phyloP scores from a whole-genome alignment of 2,329 filamentous ascomycete species.

The Fusarium subglutinans region DNA sequence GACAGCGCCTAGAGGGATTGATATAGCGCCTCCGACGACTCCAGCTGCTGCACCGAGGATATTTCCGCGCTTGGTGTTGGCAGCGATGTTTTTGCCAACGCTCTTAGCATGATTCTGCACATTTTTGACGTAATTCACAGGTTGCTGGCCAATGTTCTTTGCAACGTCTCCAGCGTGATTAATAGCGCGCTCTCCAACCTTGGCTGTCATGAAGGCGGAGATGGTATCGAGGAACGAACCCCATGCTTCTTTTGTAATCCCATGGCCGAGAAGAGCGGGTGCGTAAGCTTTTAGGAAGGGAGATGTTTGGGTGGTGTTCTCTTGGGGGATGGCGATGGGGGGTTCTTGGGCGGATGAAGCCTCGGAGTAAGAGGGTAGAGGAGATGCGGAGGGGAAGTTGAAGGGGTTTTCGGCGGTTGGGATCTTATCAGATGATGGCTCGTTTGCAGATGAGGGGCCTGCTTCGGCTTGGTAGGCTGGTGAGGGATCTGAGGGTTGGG shows the following conservation, averaged over 20 bases:
- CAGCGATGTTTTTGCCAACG: conserved; percentile 49
- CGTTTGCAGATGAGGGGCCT: background rate
- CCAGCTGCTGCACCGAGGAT: conserved; percentile 50
- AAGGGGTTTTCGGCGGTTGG: conserved; percentile 51
- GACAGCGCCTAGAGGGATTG: conserved; percentile 51
- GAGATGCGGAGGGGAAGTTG: conserved; percentile 49
- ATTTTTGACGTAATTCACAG: conserved; percentile 48
- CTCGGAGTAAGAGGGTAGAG: conserved; percentile 45
- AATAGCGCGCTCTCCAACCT: conserved; percentile 55
- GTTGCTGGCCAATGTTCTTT: conserved; percentile 49
- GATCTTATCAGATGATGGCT: background rate
- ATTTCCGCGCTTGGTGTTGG: conserved; percentile 52
- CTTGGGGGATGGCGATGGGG: conserved; percentile 55
- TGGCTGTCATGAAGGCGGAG: conserved; percentile 58
- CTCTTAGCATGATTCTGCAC: conserved; percentile 49
- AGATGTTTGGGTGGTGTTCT: conserved; percentile 45
- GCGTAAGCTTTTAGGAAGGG: conserved; percentile 54
- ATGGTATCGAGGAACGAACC: conserved; percentile 50
- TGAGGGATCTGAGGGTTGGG: background rate
- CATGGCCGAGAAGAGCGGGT: conserved; percentile 50
- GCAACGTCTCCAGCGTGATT: conserved; percentile 55
- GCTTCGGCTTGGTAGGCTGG: background rate
- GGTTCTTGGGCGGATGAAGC: conserved; percentile 31
- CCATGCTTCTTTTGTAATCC: conserved; percentile 50
- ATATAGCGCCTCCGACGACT: conserved; percentile 50